Evolutionary conservation across 768 basidiomycete genomes (phyloP), one percentile per base, ranked within the genome.

Genomic region (Cystobasidiopsis lactophilus): DNA sequence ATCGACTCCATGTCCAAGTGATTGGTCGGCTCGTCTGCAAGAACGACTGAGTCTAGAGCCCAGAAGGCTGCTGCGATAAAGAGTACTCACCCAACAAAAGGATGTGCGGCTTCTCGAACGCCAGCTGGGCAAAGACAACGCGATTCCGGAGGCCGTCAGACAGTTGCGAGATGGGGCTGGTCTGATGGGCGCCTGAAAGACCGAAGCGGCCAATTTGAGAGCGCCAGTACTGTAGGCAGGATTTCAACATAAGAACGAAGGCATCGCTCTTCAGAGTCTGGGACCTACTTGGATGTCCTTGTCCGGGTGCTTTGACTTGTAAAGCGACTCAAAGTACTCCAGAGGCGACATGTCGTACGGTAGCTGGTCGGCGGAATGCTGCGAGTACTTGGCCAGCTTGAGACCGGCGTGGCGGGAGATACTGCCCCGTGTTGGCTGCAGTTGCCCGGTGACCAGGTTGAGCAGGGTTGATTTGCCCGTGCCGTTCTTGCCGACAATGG

Each of bases 1-100:
- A 98, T 98, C 27, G 85, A 89, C 59, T 76, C 80, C 91, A 93
- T 91, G 66, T 93, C 88, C 52, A 93, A 76, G 68, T 95, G 88
- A 66, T 93, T 95, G 38, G 88, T 95, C 48, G 89, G 86, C 68
- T 91, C 85, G 66, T 89, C 86, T 77, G 57, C 63, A 51, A 54
- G 37, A 58, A 57, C 53, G 45, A 52, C 44, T 60, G 64, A 11
- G 27, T 18, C 41, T 43, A 11, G 19, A 9, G 10, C 27, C 23
- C 41, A 24, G 19, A 19, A 43, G 11, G 11, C 50, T 62, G 59
- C 57, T 13, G n/a, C 10, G n/a, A 5, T 27, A 39, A 29, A 4
- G 24, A 24, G 10, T 19, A 43, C 41, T 11, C 23, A 43, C 41
- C 45, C 43, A 88, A 76, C 27, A 95, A 71, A 26, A 96, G 74